Evolutionary conservation across 192 early-diverging fungal genomes (phyloP), one percentile per base, ranked within the genome.

Genomic region (Chytriomyces hyalinus): DNA sequence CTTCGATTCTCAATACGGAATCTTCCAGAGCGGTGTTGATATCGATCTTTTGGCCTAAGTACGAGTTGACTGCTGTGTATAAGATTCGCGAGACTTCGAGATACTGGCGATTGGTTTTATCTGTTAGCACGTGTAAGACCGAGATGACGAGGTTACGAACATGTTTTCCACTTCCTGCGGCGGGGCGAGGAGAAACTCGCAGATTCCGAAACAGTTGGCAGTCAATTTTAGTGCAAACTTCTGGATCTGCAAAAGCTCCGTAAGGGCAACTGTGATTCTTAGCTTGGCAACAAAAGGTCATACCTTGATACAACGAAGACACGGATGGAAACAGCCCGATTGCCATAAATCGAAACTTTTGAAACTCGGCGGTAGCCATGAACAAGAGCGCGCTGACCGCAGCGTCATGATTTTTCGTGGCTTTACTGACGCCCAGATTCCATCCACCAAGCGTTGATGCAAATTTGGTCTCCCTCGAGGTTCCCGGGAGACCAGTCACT

Each of bases 361-460:
- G 80, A 49, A 80, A 62, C 59, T 61, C 51, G 9, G 43, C 57
- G 6, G 15, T 22, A 7, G 68, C 74, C 48, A 82, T 49, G 24
- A 60, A 67, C 49, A 57, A 62, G 47, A 79, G 5, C 10, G 50
- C 77, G 24, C 5, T 20, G 13, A 51, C 57, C 15, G 78, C 63
- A 3, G 70, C 77, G 17, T 17, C 28, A 8, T 48, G n/a, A 24
- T 82, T 74, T 5, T 24, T 20, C 8, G 80, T 76, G 22, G 28
- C 57, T 45, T 82, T 80, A 65, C n/a, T 75, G 7, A 74, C 49
- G 6, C 63, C 80, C 15, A 82, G n/a, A 9, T 82, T 69, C 71
- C 77, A 82, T 9, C 80, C 80, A 57, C 53, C 80, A 17, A 82
- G 77, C n/a, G 78, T 46, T n/a, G 50, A 7, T 9, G 36, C 75